These are phyloP conservation scores for Ajuga chamaepitys DNA, from an alignment of 257 asterid species.

Conservation along the genomic window DNA sequence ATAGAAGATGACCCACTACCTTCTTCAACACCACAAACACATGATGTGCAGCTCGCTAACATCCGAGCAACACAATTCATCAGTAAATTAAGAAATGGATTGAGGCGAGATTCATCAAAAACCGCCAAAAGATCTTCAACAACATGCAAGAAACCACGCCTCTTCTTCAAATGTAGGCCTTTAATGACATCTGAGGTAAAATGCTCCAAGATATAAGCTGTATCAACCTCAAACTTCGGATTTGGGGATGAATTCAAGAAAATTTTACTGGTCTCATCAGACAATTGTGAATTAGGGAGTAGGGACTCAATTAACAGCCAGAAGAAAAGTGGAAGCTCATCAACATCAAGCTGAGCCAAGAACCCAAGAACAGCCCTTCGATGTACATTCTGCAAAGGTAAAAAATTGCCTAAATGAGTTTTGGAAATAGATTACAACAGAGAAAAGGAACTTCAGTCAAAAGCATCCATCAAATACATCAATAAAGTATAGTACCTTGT, in stretches of 20 bases:
- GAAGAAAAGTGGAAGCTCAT: constrained; percentile 86
- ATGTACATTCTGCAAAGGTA: constrained; percentile 56
- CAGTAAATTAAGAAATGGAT: constrained; percentile 68
- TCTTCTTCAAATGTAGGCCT: constrained; percentile 70
- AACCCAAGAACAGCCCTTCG: constrained; percentile 84
- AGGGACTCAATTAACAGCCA: constrained; percentile 62
- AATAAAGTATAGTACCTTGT: constrained; percentile 53
- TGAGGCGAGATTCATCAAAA: constrained; percentile 68
- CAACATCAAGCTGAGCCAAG: constrained; percentile 73
- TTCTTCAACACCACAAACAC: constrained; percentile 30
- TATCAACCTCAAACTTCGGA: constrained; percentile 26
- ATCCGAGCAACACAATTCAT: constrained; percentile 60
- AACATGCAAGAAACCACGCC: constrained; percentile 73
- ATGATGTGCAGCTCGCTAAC: constrained; percentile 58
- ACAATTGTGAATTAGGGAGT: constrained; percentile 34
- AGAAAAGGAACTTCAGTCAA: background rate
- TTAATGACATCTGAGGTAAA: constrained; percentile 44
- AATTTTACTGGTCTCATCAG: constrained; percentile 20
- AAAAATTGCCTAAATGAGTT: constrained; percentile 4
- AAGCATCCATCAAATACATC: background rate
- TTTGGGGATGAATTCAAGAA: constrained; percentile 26
- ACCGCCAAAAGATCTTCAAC: constrained; percentile 68
- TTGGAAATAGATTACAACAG: background rate
- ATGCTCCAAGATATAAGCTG: constrained; percentile 44
- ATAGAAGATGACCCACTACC: constrained; percentile 22